Conservation (phyloP, 179 eudicot species). For the Amaranthus tricolor region DNA sequence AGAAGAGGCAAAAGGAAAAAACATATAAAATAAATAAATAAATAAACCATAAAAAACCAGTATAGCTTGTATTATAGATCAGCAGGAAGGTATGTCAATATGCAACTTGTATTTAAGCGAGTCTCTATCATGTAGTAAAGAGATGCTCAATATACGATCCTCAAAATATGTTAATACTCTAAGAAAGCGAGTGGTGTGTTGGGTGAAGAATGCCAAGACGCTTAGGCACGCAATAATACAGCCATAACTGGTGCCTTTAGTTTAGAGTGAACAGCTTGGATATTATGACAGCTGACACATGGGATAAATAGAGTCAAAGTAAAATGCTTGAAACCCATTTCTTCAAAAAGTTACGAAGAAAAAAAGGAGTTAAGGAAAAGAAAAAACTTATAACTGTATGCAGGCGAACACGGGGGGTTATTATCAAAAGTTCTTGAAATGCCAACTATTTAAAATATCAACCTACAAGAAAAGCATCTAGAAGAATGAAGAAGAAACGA, state of each 20-base stretch:
- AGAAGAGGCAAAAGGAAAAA: not conserved
- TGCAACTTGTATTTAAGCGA: not conserved
- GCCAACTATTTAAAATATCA: slow-evolving; percentile 1
- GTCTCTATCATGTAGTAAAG: not conserved
- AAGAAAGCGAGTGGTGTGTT: too few species aligned
- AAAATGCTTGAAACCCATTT: not conserved
- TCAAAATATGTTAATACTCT: not conserved
- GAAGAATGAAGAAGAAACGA: not conserved
- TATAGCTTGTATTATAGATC: too few species aligned
- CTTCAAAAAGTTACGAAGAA: not conserved
- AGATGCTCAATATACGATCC: not conserved
- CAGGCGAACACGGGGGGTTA: not conserved
- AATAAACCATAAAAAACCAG: too few species aligned
- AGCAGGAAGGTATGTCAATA: not conserved
- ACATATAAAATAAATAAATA: not conserved
- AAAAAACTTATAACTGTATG: not conserved
- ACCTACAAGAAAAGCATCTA: slow-evolving; percentile 1
- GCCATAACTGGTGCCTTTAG: too few species aligned
- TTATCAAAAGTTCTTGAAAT: slow-evolving; percentile 2
- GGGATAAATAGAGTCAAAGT: too few species aligned
- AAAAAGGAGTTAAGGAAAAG: not conserved
- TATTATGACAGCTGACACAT: too few species aligned
- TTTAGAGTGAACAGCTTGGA: too few species aligned
- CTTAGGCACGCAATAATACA: too few species aligned
- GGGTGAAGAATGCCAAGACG: too few species aligned